Evolutionary conservation across 345 rosid species (phyloP), one percentile per base, ranked within the genome.

Genomic region (Bruguiera sexangula): DNA sequence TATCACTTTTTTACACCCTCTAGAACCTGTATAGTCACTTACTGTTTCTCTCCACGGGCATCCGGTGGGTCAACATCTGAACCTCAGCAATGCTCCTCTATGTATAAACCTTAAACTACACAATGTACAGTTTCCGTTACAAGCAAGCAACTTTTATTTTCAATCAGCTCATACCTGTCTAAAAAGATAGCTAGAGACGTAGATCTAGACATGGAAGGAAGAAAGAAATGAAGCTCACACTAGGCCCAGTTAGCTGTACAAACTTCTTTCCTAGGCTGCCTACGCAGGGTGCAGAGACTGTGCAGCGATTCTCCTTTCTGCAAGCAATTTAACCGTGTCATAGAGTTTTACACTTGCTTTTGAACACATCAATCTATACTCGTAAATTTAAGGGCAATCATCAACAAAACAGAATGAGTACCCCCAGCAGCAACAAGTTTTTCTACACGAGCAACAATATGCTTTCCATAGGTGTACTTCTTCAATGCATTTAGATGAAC

Each of bases 341-440:
- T 3, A 10, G 60, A 21, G 0, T 56, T 56, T 43, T n/a, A 24
- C 24, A 27, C 3, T 24, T 56, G 16, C 16, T 56, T 56, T 27
- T 27, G 16, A 56, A 27, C 24, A 4, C 31, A 56, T 56, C 29
- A 21, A 24, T 15, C 6, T 27, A 24, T 11, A 20, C 22, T 21
- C 6, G 3, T 56, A 27, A 56, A 56, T 13, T 56, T 24, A 56
- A 21, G 29, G 26, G 7, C 60, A 56, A 24, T 56, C 24, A 24
- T 56, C 26, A 56, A 56, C 26, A 27, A 27, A 56, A 65, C 68
- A 63, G 64, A 71, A 27, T 32, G 0, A 7, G 31, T 81, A 89
- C 96, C 96, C 64, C 96, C 96, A 78, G 96, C 91, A 68, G 87
- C 93, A 66, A 89, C 91, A 66, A 90, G 93, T 81, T 88, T 88